Percentiles rank a stretch among this genome's conserved stretches.
Conservation (phyloP, 2,329 filamentous ascomycete species). For the Talaromyces sp. region DNA sequence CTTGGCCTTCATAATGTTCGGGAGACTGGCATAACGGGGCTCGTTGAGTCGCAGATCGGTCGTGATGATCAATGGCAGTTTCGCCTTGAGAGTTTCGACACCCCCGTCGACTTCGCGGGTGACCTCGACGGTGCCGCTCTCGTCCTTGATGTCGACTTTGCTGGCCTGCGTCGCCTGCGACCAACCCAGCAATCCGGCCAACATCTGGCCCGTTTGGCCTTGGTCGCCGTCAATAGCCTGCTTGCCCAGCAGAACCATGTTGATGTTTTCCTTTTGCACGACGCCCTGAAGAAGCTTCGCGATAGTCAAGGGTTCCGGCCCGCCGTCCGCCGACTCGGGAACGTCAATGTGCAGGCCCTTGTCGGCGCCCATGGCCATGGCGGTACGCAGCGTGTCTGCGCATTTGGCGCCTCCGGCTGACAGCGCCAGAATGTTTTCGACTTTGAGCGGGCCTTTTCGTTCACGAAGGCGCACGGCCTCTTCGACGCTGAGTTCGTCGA, state of each 20-base stretch:
- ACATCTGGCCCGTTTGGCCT: conserved; percentile 95
- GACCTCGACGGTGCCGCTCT: conserved; percentile 66
- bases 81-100: conserved; percentile 78
- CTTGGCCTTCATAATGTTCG: conserved; percentile 99
- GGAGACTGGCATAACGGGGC: conserved; percentile 89
- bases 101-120: conserved; percentile 93
- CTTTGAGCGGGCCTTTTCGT: conserved; percentile 68
- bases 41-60: conserved; percentile 93
- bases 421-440: conserved; percentile 88
- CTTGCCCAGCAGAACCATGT: conserved; percentile 91
- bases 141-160: conserved; percentile 68
- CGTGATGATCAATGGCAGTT: conserved; percentile 88
- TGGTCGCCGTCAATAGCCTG: conserved; percentile 98
- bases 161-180: conserved; percentile 90
- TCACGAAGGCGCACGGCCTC: conserved; percentile 93
- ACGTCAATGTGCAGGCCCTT: conserved; percentile 81
- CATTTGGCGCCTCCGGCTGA: conserved; percentile 84
- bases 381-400: conserved; percentile 83
- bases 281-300: conserved; percentile 82
- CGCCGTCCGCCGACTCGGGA: conserved; percentile 60
- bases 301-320: conserved; percentile 79
- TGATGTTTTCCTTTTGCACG: conserved; percentile 77
- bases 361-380: conserved; percentile 98
- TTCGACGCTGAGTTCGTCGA: conserved; percentile 97
- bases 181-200: conserved; percentile 88